A percentile compares a stretch with the other conserved stretches of the same genome.
Evolutionary conservation across 371 early-diverging fungal species (phyloP).

Genomic region (Saksenaea oblongispora): DNA sequence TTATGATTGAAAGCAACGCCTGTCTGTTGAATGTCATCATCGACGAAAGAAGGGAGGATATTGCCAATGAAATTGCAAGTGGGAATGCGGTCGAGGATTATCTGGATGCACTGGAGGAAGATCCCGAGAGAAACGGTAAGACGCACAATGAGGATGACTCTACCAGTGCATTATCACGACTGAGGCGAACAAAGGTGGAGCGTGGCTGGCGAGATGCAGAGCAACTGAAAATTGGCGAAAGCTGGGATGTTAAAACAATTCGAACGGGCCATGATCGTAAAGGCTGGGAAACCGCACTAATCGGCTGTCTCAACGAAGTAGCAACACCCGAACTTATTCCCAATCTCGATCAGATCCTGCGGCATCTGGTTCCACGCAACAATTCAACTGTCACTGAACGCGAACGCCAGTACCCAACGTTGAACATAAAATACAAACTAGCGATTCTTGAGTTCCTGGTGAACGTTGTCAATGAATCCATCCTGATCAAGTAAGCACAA

Average conservation of each 20-base stretch:
- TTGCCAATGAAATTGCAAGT: slow-evolving; percentile 33
- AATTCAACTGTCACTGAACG: slow-evolving; percentile 41
- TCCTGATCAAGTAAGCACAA: slow-evolving; percentile 41
- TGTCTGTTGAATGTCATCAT: slow-evolving; percentile 47
- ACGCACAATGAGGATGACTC: slow-evolving; percentile 8
- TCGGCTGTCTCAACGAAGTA: slow-evolving; percentile 51
- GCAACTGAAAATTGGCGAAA: slow-evolving; percentile 27
- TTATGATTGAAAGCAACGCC: slow-evolving; percentile 34
- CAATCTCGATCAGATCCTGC: slow-evolving; percentile 35
- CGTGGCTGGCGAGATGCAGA: slow-evolving; percentile 45
- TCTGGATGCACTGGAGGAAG: slow-evolving; percentile 18
- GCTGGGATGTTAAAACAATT: slow-evolving; percentile 47
- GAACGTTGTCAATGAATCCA: slow-evolving; percentile 46
- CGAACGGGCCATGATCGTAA: slow-evolving; percentile 32
- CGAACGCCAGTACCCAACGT: slow-evolving; percentile 42
- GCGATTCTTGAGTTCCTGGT: slow-evolving; percentile 43
- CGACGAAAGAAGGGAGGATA: slow-evolving; percentile 43
- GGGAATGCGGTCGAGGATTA: slow-evolving; percentile 35
- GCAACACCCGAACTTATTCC: slow-evolving; percentile 46
- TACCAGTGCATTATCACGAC: slow-evolving; percentile 10
- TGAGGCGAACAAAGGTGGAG: slow-evolving; percentile 22
- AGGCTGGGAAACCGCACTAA: slow-evolving; percentile 47
- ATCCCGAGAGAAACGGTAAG: slow-evolving; percentile 6
- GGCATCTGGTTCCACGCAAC: slow-evolving; percentile 40
- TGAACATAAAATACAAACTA: slow-evolving; percentile 39